These are phyloP conservation scores for Solanum boliviense DNA, from an alignment of 257 asterid species.

Conservation along the genomic window DNA sequence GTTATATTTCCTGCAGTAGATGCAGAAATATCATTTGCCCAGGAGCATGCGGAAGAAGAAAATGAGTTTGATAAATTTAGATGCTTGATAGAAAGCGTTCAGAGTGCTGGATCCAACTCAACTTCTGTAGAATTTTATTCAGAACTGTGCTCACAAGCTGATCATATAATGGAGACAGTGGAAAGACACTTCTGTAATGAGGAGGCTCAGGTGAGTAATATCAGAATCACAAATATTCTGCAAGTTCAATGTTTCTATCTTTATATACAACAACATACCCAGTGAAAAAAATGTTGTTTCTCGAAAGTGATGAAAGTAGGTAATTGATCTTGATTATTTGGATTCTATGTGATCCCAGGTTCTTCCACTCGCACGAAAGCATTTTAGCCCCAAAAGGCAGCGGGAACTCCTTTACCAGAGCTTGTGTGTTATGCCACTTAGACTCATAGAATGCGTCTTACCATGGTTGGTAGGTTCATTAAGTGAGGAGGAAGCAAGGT, in stretches of 20 bases:
- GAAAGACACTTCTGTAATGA: constrained; percentile 80
- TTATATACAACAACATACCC: background rate
- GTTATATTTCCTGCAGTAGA: constrained; percentile 93
- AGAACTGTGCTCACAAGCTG: constrained; percentile 76
- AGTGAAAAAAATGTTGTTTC: background rate
- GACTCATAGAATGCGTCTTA: constrained; percentile 83
- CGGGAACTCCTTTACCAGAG: constrained; percentile 81
- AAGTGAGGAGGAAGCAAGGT: constrained; percentile 74
- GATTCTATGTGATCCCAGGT: constrained; percentile 33
- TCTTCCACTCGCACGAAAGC: constrained; percentile 84
- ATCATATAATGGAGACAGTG: constrained; percentile 76
- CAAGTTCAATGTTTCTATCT: background rate
- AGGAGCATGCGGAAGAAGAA: constrained; percentile 97
- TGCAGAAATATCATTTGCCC: constrained; percentile 76
- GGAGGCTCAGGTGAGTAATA: constrained; percentile 64
- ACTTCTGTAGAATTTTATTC: constrained; percentile 75
- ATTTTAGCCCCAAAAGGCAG: constrained; percentile 70
- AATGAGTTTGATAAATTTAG: constrained; percentile 81
- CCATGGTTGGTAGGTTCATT: constrained; percentile 93
- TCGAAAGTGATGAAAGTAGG: constrained; percentile 1
- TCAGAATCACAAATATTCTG: background rate
- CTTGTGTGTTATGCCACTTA: constrained; percentile 92
- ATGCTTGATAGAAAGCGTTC: constrained; percentile 76
- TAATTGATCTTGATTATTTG: background rate
- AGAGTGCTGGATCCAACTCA: constrained; percentile 81